Evolutionary conservation across 1,284 basidiomycete species (phyloP).

Genomic region (Phlebopus sp.): DNA sequence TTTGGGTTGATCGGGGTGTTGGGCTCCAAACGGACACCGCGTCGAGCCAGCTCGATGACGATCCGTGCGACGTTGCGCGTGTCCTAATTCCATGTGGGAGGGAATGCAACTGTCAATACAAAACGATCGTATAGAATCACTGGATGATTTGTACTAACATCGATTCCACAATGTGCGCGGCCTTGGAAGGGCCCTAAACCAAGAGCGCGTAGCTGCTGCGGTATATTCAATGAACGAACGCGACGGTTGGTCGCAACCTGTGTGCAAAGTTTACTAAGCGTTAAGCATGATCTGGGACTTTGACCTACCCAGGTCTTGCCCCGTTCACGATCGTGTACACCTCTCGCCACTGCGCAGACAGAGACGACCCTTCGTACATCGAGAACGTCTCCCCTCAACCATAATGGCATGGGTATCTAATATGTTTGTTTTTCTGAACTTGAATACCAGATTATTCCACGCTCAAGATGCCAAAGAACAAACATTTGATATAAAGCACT

Average conservation of each 20-base stretch:
- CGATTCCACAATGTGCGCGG: slow-evolving; percentile 82
- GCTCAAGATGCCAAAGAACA: slow-evolving; percentile 31
- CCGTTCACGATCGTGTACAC: slow-evolving; percentile 21
- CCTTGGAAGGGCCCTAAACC: slow-evolving; percentile 71
- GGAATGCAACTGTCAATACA: slow-evolving; percentile 13
- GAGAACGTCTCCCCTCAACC: slow-evolving; percentile 67
- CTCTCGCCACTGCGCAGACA: slow-evolving; percentile 35
- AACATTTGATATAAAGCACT: slow-evolving; percentile 82
- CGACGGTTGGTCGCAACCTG: slow-evolving; percentile 17
- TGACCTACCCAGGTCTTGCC: slow-evolving; percentile 25
- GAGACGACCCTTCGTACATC: slow-evolving; percentile 65
- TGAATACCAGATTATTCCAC: slow-evolving; percentile 34
- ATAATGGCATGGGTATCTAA: slow-evolving; percentile 66
- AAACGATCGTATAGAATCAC: slow-evolving; percentile 13
- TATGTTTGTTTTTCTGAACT: slow-evolving; percentile 11
- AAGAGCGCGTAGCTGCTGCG: slow-evolving; percentile 58
- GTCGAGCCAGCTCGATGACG: slow-evolving; percentile 67
- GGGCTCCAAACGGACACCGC: slow-evolving; percentile 63
- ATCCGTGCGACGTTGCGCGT: slow-evolving; percentile 83
- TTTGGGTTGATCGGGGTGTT: slow-evolving; percentile 71
- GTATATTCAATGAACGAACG: slow-evolving; percentile 54
- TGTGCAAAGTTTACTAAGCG: slow-evolving; percentile 10
- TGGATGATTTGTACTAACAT: slow-evolving; percentile 53
- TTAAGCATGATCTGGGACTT: slow-evolving; percentile 8
- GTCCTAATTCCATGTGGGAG: slow-evolving; percentile 52